Base-by-base conservation (phyloP, 352 stramenopile genomes). In the Phytophthora citricola region DNA sequence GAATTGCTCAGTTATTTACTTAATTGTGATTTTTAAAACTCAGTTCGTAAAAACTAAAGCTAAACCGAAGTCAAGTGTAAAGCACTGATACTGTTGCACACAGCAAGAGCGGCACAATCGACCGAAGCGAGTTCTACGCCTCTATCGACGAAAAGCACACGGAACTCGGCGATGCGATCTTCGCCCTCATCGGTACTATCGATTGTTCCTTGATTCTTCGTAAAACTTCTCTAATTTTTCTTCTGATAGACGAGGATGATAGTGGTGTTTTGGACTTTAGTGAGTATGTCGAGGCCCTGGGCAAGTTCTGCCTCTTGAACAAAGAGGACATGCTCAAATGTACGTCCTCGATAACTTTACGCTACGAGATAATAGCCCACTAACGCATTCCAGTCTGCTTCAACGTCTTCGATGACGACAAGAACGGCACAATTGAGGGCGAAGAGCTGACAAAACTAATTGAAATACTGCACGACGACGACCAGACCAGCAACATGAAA, bases 301-400 rank as follows among this genome's bases (percentile, higher is more conserved):
- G 83, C n/a, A 89, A 88, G 29, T 92, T 92, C 50, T 92, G 83
- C 56, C 66, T 90, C 26, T 66, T 92, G 12, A 89, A 76, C 58
- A 90, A 89, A 46, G 81, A 92, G 36, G 83, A 92, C 26, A 82
- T 90, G 38, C 74, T 92, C 54, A 92, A 89, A 65, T 88, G 83
- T 90, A 70, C 45, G 69, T 59, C 12, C 8, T 12, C 29, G 10
- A 20, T 31, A 5, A 4, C 6, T 31, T 26, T 34, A 0, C 8
- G 15, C 26, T 24, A 3, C 38, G 11, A 10, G 10, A 40, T 27
- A 32, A 4, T 22, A 45, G 26, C 6, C 4, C 1, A 47, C 24
- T 70, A 5, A 43, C 26, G 11, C 11, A 24, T 48, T n/a, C 2
- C n/a, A 91, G 82, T 91, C 61, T 92, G 83, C 58, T 92, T 92